Base-by-base conservation (phyloP, 2,329 filamentous ascomycete species). In the Knufia petricola region DNA sequence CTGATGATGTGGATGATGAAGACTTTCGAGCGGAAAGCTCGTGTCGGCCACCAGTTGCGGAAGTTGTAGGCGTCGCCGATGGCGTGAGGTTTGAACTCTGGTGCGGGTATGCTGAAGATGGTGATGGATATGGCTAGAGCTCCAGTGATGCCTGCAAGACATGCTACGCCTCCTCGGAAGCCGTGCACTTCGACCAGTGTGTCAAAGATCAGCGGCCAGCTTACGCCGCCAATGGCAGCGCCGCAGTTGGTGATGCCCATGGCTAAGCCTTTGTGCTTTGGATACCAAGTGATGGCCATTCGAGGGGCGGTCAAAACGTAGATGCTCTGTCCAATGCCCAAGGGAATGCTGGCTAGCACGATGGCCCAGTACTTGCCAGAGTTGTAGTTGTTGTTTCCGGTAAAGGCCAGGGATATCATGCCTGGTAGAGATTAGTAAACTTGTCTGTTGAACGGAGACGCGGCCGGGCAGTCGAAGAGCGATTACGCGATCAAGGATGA, bases 231-330 rank as follows among this genome's bases (percentile, higher is more conserved):
- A 17, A 47, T 24, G 6, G 44, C 44, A 4, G 44, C 44, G 21
- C 44, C 44, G 13, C n/a, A 26, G 30, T 47, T 47, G 30, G 32
- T 38, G 32, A 47, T 38, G 17, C 44, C 44, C 30, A 47, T 47
- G 32, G 44, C 30, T 15, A 47, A 26, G 20, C 44, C 44, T 34
- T 36, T 36, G 30, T 38, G 30, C 10, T 28, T 36, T n/a, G 44
- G 44, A 24, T 34, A 23, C 44, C 44, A 47, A 1, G 44, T 47
- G 15, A 23, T 36, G n/a, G 44, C 44, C 44, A 38, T 47, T 20
- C 38, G 44, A 21, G 44, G 32, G 4, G 44, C 30, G 4, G 44
- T 17, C 17, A 47, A 15, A 31, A 47, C 38, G 31, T 37, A 47
- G 44, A 47, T 47, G 21, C 30, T 37, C 30, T 47, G 44, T 2